Base-by-base conservation (phyloP, 352 stramenopile species). In the Globisporangium emineosum region DNA sequence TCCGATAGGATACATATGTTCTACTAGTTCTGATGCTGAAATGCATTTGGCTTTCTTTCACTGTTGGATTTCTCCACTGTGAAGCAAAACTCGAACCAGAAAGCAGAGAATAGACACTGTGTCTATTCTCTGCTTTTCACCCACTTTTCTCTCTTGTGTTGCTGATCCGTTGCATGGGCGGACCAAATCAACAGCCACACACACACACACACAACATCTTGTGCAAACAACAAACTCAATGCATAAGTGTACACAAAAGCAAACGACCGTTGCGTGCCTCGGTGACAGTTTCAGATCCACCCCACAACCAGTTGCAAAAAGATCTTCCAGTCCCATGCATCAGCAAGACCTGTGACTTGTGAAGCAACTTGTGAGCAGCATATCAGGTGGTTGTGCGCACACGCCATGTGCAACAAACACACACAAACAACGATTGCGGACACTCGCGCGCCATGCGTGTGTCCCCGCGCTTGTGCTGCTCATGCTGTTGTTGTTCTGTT, bases 181-280 rank as follows among this genome's bases (percentile, higher is more conserved):
- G 40, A 47, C 40, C 40, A 47, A 47, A n/a, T 17, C 13, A 4
- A 9, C 3, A 40, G 33, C 33, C 33, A 40, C 33, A 40, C 33
- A 40, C n/a, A n/a, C n/a, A n/a, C n/a, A n/a, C n/a, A n/a, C n/a
- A 47, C 40, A 47, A 47, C 40, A 47, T 47, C 40, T 9, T 47
- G 40, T n/a, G n/a, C n/a, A 45, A 43, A 21, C 40, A 47, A 17
- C 40, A 21, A 47, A 47, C 40, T 21, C 17, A 21, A 43, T 43
- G 8, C 33, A 15, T 5, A 40, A 40, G 33, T 40, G 10, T n/a
- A n/a, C n/a, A n/a, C 33, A 40, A 40, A 40, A 40, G 33, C 33
- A 15, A 35, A 35, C 32, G 32, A 35, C 32, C 32, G 8, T 35
- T n/a, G n/a, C n/a, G 32, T 15, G 40, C 17, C 21, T 47, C 40